phyloP scores from a whole-genome alignment of 306 rosid species.

The Begonia fuchsioides region DNA sequence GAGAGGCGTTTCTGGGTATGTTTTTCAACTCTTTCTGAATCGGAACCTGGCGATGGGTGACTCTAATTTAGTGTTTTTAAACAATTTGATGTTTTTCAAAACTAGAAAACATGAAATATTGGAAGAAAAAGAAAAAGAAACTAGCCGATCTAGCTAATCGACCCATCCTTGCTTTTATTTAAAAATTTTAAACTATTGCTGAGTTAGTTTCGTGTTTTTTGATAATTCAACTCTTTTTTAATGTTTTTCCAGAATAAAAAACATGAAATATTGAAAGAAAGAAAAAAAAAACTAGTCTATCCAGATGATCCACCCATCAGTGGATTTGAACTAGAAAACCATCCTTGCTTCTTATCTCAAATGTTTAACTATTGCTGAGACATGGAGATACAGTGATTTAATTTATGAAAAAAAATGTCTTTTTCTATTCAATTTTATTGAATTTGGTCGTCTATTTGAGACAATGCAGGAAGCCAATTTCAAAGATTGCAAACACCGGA shows the following conservation, averaged over 20 bases:
- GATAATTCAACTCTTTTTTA: too few species aligned
- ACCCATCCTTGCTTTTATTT: too few species aligned
- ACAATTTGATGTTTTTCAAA: conserved; percentile 13
- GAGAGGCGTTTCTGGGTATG: conserved; percentile 60
- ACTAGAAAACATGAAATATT: conserved; percentile 31
- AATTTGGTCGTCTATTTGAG: too few species aligned
- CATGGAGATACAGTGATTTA: too few species aligned
- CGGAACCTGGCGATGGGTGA: too few species aligned
- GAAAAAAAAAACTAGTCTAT: conserved; percentile 69
- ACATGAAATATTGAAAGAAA: conserved; percentile 22
- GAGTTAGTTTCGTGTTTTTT: not conserved
- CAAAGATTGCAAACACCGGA: conserved; percentile 51
- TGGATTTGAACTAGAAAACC: conserved; percentile 26
- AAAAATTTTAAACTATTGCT: too few species aligned
- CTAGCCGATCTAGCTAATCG: conserved; percentile 82
- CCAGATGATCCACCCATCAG: conserved; percentile 83
- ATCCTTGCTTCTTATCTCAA: too few species aligned
- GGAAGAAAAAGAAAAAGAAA: conserved; percentile 36
- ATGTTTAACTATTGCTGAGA: too few species aligned
- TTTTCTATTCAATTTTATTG: too few species aligned
- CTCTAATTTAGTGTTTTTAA: not conserved
- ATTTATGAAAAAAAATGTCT: too few species aligned
- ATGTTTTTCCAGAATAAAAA: conserved; percentile 25
- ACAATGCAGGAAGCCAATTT: conserved; percentile 53
- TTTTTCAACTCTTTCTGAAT: not conserved